Evolutionary conservation across 2,329 filamentous ascomycete genomes (phyloP).

Genomic region (Truncatella angustata): DNA sequence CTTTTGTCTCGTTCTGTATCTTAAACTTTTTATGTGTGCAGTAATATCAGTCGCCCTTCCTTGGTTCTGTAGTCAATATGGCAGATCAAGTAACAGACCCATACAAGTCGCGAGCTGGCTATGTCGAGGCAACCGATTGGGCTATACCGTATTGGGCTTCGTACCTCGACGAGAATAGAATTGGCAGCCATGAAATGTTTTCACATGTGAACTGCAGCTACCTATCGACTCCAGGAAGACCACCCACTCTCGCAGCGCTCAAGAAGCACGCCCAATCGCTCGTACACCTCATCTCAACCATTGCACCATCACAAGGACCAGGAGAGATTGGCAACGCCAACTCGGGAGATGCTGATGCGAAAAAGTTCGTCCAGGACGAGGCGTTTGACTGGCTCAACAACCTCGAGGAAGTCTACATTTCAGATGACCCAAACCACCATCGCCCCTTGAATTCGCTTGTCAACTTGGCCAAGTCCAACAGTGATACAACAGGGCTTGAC

Average conservation of each 20-base stretch:
- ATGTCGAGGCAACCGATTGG: conserved; percentile 38
- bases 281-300: conserved; percentile 46
- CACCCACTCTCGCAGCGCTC: conserved; percentile 55
- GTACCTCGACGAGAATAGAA: conserved; percentile 32
- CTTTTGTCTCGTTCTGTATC: too few species aligned
- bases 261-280: conserved; percentile 62
- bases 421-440: conserved; percentile 45
- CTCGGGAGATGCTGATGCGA: conserved; percentile 10
- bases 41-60: too few species aligned
- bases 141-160: conserved; percentile 39
- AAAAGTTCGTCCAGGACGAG: conserved; percentile 38
- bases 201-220: conserved; percentile 57
- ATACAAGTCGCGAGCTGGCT: conserved; percentile 29
- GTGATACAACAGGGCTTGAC: conserved; percentile 38
- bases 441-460: conserved; percentile 43
- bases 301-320: conserved; percentile 37
- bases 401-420: conserved; percentile 46
- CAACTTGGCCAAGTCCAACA: conserved; percentile 43
- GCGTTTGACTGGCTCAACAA: conserved; percentile 59
- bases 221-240: conserved; percentile 48
- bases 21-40: not conserved
- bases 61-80: too few species aligned
- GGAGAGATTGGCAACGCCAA: conserved; percentile 28
- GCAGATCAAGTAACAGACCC: conserved; percentile 8
- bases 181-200: conserved; percentile 30